Base-by-base conservation (phyloP, 139 green algal genomes). In the Marvania coccoides region DNA sequence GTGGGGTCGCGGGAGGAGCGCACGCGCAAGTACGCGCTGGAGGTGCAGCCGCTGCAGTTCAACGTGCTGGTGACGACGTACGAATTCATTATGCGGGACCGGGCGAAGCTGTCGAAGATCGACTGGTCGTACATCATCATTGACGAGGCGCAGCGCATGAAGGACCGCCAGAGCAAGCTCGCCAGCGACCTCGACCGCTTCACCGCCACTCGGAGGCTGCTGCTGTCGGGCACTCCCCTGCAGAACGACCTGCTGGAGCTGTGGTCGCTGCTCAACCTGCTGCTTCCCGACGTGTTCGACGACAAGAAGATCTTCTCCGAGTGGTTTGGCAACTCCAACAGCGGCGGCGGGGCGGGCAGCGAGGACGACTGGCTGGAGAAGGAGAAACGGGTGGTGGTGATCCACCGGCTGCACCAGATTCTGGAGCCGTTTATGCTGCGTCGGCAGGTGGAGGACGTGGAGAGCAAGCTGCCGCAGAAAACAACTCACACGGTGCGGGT, bases 21-120 rank as follows among this genome's bases (percentile, higher is more conserved):
- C 6, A 75, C 70, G 3, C 69, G 81, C 57, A 88, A 86, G 60
- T 96, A 86, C 60, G 37, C 57, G 5, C 19, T 65, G 28, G 75
- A 84, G 69, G 87, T 91, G 30, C 55, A 75, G 61, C 36, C 46
- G 14, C 63, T 88, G 67, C 80, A 91, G 71, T 97, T 98, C 83
- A 96, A 99, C 76, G 85, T 99, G 47, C 77, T 99, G 63, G 87
- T 99, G 4, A 99, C 94, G 40, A 98, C 91, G 8, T 98, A 97
- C 75, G 94, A 99, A 65, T 96, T 91, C 68, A 84, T 96, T 59
- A 99, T 99, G 94, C 78, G 88, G 31, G 90, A 98, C 73, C 67
- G 84, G 28, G 51, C 75, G 33, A 74, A 74, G 30, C 75, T 92
- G 13, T 64, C 58, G 28, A 90, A 91, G 75, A 53, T 97, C 34